Evolutionary conservation across 768 basidiomycete genomes (phyloP), one percentile per base, ranked within the genome.

Genomic region (Trametes elegans): DNA sequence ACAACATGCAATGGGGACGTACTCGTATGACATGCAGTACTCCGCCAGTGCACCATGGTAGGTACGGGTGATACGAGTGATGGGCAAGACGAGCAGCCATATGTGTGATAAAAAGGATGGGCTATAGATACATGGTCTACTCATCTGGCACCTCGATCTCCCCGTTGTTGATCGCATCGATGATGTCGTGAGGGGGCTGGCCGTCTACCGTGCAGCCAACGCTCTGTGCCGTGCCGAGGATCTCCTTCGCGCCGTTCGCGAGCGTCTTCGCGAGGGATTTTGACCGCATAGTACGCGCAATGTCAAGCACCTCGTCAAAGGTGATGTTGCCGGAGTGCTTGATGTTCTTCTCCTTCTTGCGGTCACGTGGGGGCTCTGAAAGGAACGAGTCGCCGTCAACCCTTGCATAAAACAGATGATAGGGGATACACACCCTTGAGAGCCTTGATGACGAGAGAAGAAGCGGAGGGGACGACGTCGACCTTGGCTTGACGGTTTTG

Each of bases 341-440:
- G 79, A 99, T 97, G 83, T 98, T 99, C 83, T 99, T 99, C 84
- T 99, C 96, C 86, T 99, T 99, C 77, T 99, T 99, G 62, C 97
- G 88, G 78, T 99, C 97, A 68, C 97, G 93, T 64, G 94, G 93
- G 62, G 97, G 94, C 80, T 98, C 96, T 96, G 71, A 4, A 10
- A 11, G 35, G 6, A 36, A 36, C 35, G 35, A 19, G 39, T 4
- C 18, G 31, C 7, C 7, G 39, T 32, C 27, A 10, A 9, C 18
- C 9, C 10, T 31, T 23, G 19, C 39, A 16, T 5, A 5, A 14
- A 14, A 16, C 26, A 8, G 9, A 3, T n/a, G n/a, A 3, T n/a
- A 24, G n/a, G n/a, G 16, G 2, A 18, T 16, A 73, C 79, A 61
- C 58, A 95, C 93, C 94, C 79, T 99, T 99, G 71, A 99, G 88